Evolutionary conservation across 805 yeast species (phyloP).

Genomic region (Cyberlindnera petersonii): DNA sequence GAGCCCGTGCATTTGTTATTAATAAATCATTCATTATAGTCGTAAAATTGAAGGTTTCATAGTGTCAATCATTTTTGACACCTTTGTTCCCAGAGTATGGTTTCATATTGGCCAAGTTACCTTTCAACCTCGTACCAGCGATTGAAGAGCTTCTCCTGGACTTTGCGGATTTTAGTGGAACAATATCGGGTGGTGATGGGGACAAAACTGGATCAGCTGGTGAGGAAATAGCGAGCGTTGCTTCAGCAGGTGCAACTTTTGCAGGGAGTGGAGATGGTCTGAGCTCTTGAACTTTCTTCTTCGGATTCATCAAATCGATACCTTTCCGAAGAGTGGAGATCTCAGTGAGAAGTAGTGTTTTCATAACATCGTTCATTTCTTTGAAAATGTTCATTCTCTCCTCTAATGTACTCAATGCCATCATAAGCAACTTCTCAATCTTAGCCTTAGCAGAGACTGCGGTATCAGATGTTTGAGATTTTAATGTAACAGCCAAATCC

Average conservation of each 20-base stretch:
- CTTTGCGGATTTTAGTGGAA: background rate
- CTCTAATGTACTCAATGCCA: conserved; percentile 8
- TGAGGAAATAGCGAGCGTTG: conserved; percentile 3
- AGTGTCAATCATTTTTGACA: conserved; percentile 11
- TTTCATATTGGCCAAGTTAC: conserved; percentile 8
- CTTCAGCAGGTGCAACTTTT: conserved; percentile 5
- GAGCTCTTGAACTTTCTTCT: conserved; percentile 2
- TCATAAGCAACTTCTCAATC: conserved; percentile 5
- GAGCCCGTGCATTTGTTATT: background rate
- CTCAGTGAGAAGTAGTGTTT: conserved; percentile 19
- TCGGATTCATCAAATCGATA: conserved; percentile 15
- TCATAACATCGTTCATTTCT: conserved; percentile 13
- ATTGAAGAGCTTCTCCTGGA: background rate
- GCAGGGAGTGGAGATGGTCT: conserved; percentile 13
- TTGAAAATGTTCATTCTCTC: conserved; percentile 11
- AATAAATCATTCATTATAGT: too few species aligned
- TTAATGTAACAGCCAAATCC: conserved; percentile 18
- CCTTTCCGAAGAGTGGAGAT: conserved; percentile 18
- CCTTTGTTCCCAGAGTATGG: conserved; percentile 4
- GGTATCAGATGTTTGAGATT: conserved; percentile 8
- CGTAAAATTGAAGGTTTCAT: too few species aligned
- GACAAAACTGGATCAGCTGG: conserved; percentile 13
- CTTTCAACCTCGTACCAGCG: conserved; percentile 13
- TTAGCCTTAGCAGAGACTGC: conserved; percentile 7
- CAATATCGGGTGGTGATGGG: conserved; percentile 12